Evolutionary conservation across 2,329 filamentous ascomycete species (phyloP).

Genomic region (Aspergillus fructus): DNA sequence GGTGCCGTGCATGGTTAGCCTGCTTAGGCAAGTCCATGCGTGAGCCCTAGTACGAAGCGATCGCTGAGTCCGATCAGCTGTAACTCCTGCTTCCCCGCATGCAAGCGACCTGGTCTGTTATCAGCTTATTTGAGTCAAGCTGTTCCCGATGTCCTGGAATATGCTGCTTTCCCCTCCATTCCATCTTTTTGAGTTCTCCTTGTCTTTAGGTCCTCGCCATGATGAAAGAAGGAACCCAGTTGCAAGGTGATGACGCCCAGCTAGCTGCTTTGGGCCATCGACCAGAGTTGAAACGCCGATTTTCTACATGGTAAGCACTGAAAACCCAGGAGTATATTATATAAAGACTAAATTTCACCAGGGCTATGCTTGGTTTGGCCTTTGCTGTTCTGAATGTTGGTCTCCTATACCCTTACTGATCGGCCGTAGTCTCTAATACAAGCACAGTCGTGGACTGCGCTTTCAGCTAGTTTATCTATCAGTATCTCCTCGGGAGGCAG

Average conservation of each 20-base stretch:
- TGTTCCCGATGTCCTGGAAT: no score
- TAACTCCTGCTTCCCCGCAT: no score
- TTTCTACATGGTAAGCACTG: slow-evolving; percentile 48
- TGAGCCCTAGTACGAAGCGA: no score
- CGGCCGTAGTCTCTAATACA: neutral
- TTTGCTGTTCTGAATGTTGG: slow-evolving; percentile 61
- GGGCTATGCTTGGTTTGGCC: slow-evolving; percentile 61
- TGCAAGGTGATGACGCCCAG: slow-evolving; percentile 47
- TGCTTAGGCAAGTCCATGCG: no score
- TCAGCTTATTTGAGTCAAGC: no score
- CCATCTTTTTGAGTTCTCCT: no score
- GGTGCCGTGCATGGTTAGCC: no score
- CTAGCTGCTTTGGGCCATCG: slow-evolving; percentile 58
- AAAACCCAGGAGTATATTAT: neutral
- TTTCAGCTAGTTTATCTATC: slow-evolving; percentile 58
- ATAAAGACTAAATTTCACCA: slow-evolving; percentile 7
- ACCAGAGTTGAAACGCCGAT: slow-evolving; percentile 59
- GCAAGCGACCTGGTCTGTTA: no score
- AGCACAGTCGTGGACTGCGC: slow-evolving; percentile 57
- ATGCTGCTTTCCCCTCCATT: no score
- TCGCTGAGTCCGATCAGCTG: no score
- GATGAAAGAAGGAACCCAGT: no score
- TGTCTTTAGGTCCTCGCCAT: no score
- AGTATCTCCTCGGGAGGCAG: slow-evolving; percentile 70
- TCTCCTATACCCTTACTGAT: neutral